Conservation (phyloP, 148 eudicot genomes). For the Mesembryanthemum crystallinum region DNA sequence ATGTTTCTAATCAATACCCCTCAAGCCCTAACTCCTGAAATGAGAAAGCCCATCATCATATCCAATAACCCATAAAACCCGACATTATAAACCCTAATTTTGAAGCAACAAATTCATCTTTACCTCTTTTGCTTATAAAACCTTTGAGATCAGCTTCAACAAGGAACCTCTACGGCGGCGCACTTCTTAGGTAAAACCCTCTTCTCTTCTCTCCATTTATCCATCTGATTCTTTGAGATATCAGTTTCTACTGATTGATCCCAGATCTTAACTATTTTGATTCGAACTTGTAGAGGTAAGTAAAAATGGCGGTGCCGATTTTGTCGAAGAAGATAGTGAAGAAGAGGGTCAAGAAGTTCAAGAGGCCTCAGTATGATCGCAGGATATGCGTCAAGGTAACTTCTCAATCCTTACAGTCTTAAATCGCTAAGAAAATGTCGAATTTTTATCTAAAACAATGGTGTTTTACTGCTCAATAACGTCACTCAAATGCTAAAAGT, state of each 20-base stretch:
- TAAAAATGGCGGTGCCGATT: constrained; percentile 27
- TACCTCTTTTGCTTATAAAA: background rate
- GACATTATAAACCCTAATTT: background rate
- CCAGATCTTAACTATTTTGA: background rate
- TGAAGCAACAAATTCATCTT: background rate
- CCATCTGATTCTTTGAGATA: background rate
- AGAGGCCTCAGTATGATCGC: constrained; percentile 31
- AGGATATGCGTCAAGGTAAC: constrained; percentile 27
- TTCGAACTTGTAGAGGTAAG: background rate
- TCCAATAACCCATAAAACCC: background rate
- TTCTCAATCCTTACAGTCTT: too few relatives aligned
- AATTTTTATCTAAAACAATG: background rate
- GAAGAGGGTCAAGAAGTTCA: constrained; percentile 34
- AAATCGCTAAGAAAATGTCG: too few relatives aligned
- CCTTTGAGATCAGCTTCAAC: background rate
- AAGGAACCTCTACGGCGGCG: background rate
- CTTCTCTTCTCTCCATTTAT: background rate
- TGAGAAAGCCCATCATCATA: too few relatives aligned
- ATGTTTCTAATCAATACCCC: too few relatives aligned
- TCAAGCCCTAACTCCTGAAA: too few relatives aligned
- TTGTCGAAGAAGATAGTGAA: constrained; percentile 32
- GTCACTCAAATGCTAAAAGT: too few relatives aligned
- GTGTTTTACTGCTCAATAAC: too few relatives aligned
- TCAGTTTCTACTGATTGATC: background rate
- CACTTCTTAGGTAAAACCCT: constrained; percentile 5